These are phyloP conservation scores for Geranium rotundifolium DNA, from an alignment of 345 rosid genomes.

Conservation along the genomic window DNA sequence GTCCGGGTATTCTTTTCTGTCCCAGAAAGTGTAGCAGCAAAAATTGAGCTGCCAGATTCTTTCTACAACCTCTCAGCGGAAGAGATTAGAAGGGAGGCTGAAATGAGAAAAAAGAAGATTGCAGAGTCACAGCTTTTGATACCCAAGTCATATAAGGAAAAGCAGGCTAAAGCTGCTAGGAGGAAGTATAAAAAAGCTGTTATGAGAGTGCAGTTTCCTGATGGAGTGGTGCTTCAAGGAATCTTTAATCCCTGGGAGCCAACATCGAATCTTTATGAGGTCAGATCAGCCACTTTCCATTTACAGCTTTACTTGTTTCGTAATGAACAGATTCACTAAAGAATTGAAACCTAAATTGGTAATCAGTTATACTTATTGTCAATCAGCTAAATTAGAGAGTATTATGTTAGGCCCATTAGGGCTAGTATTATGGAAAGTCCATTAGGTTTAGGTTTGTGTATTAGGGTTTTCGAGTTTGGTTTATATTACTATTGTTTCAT, in stretches of 20 bases:
- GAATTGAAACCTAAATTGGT: too few relatives aligned
- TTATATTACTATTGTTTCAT: too few relatives aligned
- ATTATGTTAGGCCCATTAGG: too few relatives aligned
- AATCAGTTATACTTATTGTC: too few relatives aligned
- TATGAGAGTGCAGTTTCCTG: conserved; percentile 84
- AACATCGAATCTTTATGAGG: conserved; percentile 77
- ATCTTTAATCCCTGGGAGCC: conserved; percentile 83
- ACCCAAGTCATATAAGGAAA: conserved; percentile 79
- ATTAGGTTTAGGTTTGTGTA: too few relatives aligned
- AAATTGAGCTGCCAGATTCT: conserved; percentile 79
- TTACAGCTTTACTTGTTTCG: neutral
- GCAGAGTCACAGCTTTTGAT: conserved; percentile 84
- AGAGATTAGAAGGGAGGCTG: conserved; percentile 77
- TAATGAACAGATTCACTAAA: too few relatives aligned
- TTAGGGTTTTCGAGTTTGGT: too few relatives aligned
- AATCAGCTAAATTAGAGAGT: too few relatives aligned
- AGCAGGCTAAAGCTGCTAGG: conserved; percentile 72
- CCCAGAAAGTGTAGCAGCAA: conserved; percentile 72
- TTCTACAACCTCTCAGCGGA: conserved; percentile 70
- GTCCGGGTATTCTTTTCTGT: conserved; percentile 73
- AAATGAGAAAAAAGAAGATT: conserved; percentile 65
- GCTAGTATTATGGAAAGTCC: too few relatives aligned
- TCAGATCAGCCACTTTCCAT: conserved; percentile 10
- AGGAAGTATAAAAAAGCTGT: conserved; percentile 51
- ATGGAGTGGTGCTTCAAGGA: conserved; percentile 87